Base-by-base conservation (phyloP, 352 stramenopile genomes). In the Phytophthora agathidicida region DNA sequence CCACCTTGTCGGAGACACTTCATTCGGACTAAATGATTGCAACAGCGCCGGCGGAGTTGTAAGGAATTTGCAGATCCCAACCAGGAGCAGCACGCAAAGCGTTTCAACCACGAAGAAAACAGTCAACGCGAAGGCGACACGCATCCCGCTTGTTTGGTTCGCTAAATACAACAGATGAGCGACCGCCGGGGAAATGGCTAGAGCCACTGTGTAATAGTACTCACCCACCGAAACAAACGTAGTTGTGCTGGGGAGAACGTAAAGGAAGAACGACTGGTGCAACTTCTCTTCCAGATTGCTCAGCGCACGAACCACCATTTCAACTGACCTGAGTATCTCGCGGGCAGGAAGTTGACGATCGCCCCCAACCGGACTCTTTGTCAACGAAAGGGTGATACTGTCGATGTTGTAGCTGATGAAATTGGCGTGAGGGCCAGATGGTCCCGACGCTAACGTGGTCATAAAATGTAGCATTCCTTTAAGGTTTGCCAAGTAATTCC, bases 271-370 rank as follows among this genome's bases (percentile, higher is more conserved):
- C 30, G 86, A 96, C 60, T 94, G 86, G 47, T 96, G 86, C 7
- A 96, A 65, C 44, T 96, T 95, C 56, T 96, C 86, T 55, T 96
- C 88, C 33, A 94, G 28, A 49, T 96, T 96, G 71, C 88, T 96
- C 19, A 96, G 52, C 6, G 83, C 80, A 8, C 88, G 86, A 20
- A 96, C 52, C 8, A 90, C 52, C 39, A 89, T 73, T 50, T 93
- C 86, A 16, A 89, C 52, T 2, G 80, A 70, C 6, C 80, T 78
- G 8, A 93, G 53, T 3, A 82, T 49, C 6, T 74, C 71, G 5
- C 65, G 70, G 3, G 76, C 45, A 16, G 60, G 56, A 23, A 84
- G 63, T 36, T 32, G 32, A 30, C 45, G 69, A 9, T 64, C 43
- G 24, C 30, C 51, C 27, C 48, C 65, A 30, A 5, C 13, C 14